Evolutionary conservation across 2,329 filamentous ascomycete genomes (phyloP), one percentile per base, ranked within the genome.

Genomic region (Colletotrichum destructivum): DNA sequence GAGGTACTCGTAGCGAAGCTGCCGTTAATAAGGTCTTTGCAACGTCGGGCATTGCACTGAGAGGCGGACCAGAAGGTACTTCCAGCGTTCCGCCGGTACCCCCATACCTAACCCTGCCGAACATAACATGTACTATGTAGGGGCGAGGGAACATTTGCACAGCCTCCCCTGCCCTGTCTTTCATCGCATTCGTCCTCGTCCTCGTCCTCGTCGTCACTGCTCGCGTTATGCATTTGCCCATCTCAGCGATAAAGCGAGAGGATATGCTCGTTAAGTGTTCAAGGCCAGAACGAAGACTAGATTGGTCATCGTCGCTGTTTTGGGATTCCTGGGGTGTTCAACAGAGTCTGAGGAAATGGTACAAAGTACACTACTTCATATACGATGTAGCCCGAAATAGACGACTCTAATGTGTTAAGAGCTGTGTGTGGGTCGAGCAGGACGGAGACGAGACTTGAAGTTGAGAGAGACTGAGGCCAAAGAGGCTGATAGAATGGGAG

Each of bases 101-200:
- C 31, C 18, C 59, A 62, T 51, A 51, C 60, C 60, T n/a, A 2
- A 18, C 21, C 60, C 38, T 51, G 60, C 46, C 46, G 31, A 38
- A 38, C 44, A 8, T 40, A 16, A 6, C 26, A 16, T 49, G 40
- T 61, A 38, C 18, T 8, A 38, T n/a, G 57, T 51, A 40, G 46
- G 44, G 44, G 46, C 44, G 26, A 62, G 46, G 12, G 60, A 62
- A 62, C 46, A 21, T n/a, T 40, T 62, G 60, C 60, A 62, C 59
- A 62, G 46, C 57, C 60, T 40, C 60, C 31, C 46, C 46, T 52
- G 46, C 46, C 46, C 31, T 52, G 60, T n/a, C 35, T 15, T 13
- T 62, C 12, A 26, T 61, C 57, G 26, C 57, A 47, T 26, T 26
- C 26, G 26, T 26, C 26, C 38, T 59, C 56, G 46, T 40, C 16